A percentile compares a stretch with the other conserved stretches of the same genome.
phyloP scores from a whole-genome alignment of 1,284 basidiomycete species.

The Trichosporon ovoides region DNA sequence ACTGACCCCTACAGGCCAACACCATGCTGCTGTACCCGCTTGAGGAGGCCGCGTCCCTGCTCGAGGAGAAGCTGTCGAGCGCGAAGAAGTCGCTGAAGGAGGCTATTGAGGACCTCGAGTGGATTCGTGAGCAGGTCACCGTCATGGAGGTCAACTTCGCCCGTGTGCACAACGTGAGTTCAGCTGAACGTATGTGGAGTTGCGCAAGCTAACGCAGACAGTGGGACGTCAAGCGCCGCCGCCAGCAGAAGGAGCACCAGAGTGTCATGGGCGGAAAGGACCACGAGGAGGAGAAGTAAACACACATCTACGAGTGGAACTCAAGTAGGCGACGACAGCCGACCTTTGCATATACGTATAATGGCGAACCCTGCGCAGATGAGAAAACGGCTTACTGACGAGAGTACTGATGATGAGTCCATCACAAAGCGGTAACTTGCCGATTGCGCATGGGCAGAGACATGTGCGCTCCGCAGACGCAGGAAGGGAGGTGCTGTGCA shows the following conservation, averaged over 20 bases:
- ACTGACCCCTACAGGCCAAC: conserved; percentile 65
- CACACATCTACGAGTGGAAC: too few relatives aligned
- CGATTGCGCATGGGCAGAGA: too few relatives aligned
- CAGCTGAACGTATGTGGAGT: neutral
- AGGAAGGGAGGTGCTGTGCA: too few relatives aligned
- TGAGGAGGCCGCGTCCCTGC: conserved; percentile 68
- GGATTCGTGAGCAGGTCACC: conserved; percentile 85
- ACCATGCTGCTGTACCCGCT: conserved; percentile 96
- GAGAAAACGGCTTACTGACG: too few relatives aligned
- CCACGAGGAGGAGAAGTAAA: conserved; percentile 13
- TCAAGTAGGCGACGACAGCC: conserved; percentile 2
- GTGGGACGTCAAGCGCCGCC: conserved; percentile 47
- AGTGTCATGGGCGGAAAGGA: conserved; percentile 3
- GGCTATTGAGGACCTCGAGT: conserved; percentile 84
- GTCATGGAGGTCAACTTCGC: conserved; percentile 98
- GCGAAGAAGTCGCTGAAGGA: conserved; percentile 67
- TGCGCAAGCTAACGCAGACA: conserved; percentile 11
- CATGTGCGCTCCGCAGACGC: too few relatives aligned
- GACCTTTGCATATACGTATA: conserved; percentile 5
- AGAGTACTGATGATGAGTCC: too few relatives aligned
- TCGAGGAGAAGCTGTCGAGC: conserved; percentile 68
- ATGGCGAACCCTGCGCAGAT: neutral
- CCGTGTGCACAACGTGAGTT: conserved; percentile 72
- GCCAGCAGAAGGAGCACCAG: conserved; percentile 17
- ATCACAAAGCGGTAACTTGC: too few relatives aligned